Evolutionary conservation across 106 monocot species (phyloP).

Genomic region (Allium cepa): DNA sequence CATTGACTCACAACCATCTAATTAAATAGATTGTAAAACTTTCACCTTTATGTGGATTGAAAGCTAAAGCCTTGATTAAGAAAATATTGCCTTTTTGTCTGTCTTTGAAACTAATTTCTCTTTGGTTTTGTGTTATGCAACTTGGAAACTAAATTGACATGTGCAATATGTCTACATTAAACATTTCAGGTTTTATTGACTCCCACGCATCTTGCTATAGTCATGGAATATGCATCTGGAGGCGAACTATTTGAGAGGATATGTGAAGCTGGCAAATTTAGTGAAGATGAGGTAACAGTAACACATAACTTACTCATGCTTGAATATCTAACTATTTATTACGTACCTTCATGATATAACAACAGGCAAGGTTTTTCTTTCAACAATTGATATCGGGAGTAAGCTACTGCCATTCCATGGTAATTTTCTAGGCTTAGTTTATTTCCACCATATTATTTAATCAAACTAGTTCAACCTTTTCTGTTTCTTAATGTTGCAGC

Average conservation of each 20-base stretch:
- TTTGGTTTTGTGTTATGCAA: too few relatives aligned
- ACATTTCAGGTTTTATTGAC: constrained; percentile 61
- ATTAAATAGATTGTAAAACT: too few relatives aligned
- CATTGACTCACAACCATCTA: too few relatives aligned
- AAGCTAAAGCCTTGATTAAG: too few relatives aligned
- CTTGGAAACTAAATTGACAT: too few relatives aligned
- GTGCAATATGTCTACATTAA: too few relatives aligned
- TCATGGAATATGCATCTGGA: constrained; percentile 88
- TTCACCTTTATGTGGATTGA: too few relatives aligned
- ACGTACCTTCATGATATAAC: background rate
- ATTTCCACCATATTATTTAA: background rate
- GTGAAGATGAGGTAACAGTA: constrained; percentile 66
- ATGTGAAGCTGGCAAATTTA: constrained; percentile 74
- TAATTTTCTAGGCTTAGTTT: constrained; percentile 3
- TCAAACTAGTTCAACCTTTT: background rate
- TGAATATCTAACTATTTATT: background rate
- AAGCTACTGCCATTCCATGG: constrained; percentile 89
- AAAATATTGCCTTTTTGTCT: too few relatives aligned
- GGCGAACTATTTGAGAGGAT: constrained; percentile 86
- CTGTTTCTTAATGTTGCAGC: constrained; percentile 19
- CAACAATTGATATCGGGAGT: constrained; percentile 83
- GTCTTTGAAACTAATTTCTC: too few relatives aligned
- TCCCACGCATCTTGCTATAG: constrained; percentile 70
- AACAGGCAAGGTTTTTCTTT: constrained; percentile 79
- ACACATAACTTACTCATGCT: background rate